Percentiles rank a stretch among this genome's conserved stretches.
Conservation (phyloP, 805 yeast species). For the Torulaspora delbrueckii region DNA sequence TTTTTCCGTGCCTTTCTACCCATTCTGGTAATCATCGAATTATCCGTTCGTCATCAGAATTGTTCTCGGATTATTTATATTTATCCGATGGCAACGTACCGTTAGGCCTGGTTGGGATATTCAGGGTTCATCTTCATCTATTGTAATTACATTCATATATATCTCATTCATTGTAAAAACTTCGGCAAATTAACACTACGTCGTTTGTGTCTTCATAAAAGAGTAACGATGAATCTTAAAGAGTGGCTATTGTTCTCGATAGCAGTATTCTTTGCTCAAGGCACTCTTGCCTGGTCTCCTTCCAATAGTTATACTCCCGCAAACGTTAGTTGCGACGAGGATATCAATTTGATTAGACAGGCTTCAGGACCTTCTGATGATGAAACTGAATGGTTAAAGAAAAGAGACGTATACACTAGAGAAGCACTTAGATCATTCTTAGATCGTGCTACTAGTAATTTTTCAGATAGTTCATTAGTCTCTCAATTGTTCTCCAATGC, state of each 20-base stretch:
- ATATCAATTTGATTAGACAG: constrained; percentile 40
- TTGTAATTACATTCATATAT: background rate
- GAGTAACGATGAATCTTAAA: background rate
- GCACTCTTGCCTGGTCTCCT: constrained; percentile 45
- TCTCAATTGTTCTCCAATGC: constrained; percentile 21
- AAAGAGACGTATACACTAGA: constrained; percentile 44
- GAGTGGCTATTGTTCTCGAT: constrained; percentile 3
- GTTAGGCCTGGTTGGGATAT: no score
- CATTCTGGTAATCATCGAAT: background rate
- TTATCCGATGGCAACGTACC: background rate
- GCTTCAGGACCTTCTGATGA: constrained; percentile 44
- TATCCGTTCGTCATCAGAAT: background rate
- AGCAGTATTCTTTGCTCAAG: constrained; percentile 2
- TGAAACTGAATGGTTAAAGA: constrained; percentile 51
- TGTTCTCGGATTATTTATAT: background rate
- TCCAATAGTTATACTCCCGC: constrained; percentile 61
- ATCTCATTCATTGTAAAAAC: no score
- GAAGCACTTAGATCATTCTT: constrained; percentile 38
- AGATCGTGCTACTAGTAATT: constrained; percentile 22
- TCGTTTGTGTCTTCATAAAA: no score
- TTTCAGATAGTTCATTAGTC: constrained; percentile 19
- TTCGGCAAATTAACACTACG: background rate
- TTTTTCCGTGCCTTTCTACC: background rate
- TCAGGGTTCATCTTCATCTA: no score
- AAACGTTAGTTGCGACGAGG: constrained; percentile 48